These are phyloP conservation scores for Chamaenerion angustifolium DNA, from an alignment of 345 rosid species.

Conservation along the genomic window DNA sequence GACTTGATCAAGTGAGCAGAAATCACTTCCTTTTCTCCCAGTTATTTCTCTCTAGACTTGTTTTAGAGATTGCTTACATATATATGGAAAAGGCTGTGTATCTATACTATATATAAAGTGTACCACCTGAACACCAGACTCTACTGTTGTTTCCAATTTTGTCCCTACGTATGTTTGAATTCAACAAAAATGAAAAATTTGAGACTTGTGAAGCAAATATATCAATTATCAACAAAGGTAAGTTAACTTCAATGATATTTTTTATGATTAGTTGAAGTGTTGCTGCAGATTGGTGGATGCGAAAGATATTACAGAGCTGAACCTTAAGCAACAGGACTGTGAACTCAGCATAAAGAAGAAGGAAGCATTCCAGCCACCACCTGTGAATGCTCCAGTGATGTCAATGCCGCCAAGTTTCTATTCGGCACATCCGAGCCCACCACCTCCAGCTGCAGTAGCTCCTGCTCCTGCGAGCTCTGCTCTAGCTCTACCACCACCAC, in stretches of 20 bases:
- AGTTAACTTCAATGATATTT: no score
- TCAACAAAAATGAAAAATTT: no score
- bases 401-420: conserved; percentile 27
- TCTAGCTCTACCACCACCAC: conserved; percentile 15
- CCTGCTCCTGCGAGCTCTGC: conserved; percentile 21
- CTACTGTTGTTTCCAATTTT: no score
- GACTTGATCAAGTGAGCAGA: conserved; percentile 70
- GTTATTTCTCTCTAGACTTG: no score
- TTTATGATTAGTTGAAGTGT: no score
- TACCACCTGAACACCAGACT: no score
- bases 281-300: conserved; percentile 83
- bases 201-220: no score
- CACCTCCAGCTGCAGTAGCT: conserved; percentile 19
- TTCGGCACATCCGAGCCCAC: conserved; percentile 28
- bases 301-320: conserved; percentile 70
- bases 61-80: no score
- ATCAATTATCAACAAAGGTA: no score
- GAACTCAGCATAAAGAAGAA: conserved; percentile 71
- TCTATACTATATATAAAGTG: no score
- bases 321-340: conserved; percentile 71
- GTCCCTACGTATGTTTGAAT: no score
- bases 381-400: conserved; percentile 4
- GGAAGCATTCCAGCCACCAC: conserved; percentile 63
- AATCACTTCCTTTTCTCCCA: not conserved
- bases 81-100: no score